These are phyloP conservation scores for Rhodomyrtus psidioides DNA, from an alignment of 441 rosid genomes.

Conservation along the genomic window DNA sequence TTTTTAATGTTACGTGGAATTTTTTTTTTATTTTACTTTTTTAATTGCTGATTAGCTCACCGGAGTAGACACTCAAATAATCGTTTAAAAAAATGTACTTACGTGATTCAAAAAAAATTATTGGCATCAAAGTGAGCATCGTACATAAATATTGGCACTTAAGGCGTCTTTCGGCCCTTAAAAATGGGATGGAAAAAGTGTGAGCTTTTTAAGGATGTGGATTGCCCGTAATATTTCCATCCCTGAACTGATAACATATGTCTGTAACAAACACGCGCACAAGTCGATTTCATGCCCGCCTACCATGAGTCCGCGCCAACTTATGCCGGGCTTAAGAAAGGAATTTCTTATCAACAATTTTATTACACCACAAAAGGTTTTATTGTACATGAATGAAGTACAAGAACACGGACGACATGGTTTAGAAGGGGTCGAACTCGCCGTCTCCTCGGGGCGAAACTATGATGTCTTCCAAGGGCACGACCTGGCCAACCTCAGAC, in stretches of 20 bases:
- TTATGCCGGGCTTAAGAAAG: not conserved
- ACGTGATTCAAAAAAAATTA: no score
- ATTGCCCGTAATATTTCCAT: not conserved
- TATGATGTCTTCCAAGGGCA: not conserved
- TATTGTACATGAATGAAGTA: not conserved
- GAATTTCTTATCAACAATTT: not conserved
- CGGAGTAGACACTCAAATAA: no score
- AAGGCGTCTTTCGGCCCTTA: no score
- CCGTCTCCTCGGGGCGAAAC: not conserved
- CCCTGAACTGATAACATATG: no score
- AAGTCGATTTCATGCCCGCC: not conserved
- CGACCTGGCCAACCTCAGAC: not conserved
- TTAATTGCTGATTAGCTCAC: no score
- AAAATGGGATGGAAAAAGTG: no score
- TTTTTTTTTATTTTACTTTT: no score
- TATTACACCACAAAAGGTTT: not conserved
- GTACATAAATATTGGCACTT: no score
- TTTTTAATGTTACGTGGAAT: no score
- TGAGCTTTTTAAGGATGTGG: not conserved
- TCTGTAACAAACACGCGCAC: accelerated
- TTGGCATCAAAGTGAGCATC: no score
- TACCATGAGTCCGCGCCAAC: not conserved
- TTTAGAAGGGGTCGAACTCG: not conserved
- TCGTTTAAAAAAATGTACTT: no score
- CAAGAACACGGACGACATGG: not conserved